Conservation (phyloP, 2,329 filamentous ascomycete genomes). For the Curvularia sp. region DNA sequence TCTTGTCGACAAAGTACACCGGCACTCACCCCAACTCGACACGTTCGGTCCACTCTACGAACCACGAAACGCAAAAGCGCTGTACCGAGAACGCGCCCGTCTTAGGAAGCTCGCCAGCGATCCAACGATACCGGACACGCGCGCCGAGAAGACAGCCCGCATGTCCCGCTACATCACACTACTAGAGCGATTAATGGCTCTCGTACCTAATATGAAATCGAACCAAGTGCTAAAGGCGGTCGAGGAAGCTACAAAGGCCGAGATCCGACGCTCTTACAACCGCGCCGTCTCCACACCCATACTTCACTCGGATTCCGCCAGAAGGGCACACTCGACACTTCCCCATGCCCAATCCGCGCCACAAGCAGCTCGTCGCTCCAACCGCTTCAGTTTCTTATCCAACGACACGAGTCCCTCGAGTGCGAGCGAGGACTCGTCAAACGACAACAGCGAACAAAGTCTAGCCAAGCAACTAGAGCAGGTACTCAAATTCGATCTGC, state of each 20-base stretch:
- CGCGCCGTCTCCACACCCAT: slow-evolving; percentile 22
- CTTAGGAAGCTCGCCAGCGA: slow-evolving; percentile 35
- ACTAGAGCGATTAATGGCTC: slow-evolving; percentile 40
- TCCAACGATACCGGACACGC: slow-evolving; percentile 20
- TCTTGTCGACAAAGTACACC: slow-evolving; percentile 46
- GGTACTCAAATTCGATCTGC: slow-evolving; percentile 37
- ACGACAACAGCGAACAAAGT: slow-evolving; percentile 9
- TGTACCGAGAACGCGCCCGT: slow-evolving; percentile 40
- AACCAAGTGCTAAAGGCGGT: slow-evolving; percentile 31
- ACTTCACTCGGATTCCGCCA: neutral
- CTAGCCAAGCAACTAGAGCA: slow-evolving; percentile 37
- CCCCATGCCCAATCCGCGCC: neutral
- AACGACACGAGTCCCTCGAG: neutral
- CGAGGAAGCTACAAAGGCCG: slow-evolving; percentile 29
- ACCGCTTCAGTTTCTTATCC: slow-evolving; percentile 12
- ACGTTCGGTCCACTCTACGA: slow-evolving; percentile 43
- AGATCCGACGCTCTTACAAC: slow-evolving; percentile 33
- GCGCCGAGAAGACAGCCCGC: slow-evolving; percentile 38
- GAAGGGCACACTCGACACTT: neutral
- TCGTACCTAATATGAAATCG: slow-evolving; percentile 33
- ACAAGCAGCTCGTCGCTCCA: slow-evolving; percentile 6
- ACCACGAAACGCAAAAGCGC: slow-evolving; percentile 29
- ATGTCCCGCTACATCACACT: slow-evolving; percentile 41
- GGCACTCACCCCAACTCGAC: slow-evolving; percentile 33
- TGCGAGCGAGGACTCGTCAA: slow-evolving; percentile 1